Evolutionary conservation across 139 green algal genomes (phyloP).

Genomic region (Edaphochlamys debaryana): DNA sequence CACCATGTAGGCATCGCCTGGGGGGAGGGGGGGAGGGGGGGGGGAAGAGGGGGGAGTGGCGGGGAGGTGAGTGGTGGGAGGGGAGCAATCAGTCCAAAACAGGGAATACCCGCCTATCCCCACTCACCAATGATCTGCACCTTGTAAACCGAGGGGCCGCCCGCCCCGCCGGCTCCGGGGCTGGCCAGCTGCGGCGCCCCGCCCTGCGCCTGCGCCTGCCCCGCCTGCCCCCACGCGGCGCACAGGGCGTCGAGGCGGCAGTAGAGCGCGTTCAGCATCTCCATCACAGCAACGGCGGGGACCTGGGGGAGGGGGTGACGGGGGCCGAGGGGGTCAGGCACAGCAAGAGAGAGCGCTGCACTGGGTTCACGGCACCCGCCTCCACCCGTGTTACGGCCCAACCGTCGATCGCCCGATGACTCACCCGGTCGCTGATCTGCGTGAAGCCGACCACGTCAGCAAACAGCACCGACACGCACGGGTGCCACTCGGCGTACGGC

Average conservation of each 20-base stretch:
- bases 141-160: constrained; percentile 10
- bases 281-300: constrained; percentile 15
- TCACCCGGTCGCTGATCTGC: constrained; percentile 9
- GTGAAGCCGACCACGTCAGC: constrained; percentile 24
- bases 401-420: no score
- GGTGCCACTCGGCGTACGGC: constrained; percentile 34
- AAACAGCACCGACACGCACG: constrained; percentile 21
- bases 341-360: no score
- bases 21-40: not conserved
- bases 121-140: constrained; percentile 35
- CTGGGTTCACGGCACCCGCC: no score
- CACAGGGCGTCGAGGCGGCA: constrained; percentile 20
- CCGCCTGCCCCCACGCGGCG: not conserved
- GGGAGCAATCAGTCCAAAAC: no score
- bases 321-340: no score
- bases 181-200: not conserved
- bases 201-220: not conserved
- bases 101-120: no score
- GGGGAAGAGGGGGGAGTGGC: not conserved
- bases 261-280: constrained; percentile 40
- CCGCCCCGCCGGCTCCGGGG: not conserved
- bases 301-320: not conserved
- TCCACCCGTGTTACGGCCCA: no score
- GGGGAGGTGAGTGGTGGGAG: not conserved
- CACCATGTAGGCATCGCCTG: constrained; percentile 39